Percentiles rank a stretch among this genome's conserved stretches.
phyloP scores from a whole-genome alignment of 2,329 filamentous ascomycete species.

The Trichoderma breve region DNA sequence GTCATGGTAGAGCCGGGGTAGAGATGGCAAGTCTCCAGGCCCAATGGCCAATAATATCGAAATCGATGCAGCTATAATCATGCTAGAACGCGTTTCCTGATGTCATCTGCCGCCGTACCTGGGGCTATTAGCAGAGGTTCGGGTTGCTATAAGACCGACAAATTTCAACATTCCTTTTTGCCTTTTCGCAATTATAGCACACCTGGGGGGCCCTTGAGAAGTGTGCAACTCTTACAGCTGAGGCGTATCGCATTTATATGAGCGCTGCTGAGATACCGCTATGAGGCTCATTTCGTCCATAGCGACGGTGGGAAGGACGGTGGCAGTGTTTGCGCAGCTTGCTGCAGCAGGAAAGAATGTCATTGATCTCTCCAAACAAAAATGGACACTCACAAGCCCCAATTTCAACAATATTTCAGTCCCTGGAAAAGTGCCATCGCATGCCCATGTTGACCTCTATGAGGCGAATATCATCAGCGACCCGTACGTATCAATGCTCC shows the following conservation, averaged over 20 bases:
- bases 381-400: constrained; percentile 4
- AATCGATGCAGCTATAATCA: background rate
- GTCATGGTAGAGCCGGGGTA: background rate
- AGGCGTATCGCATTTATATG: background rate
- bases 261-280: background rate
- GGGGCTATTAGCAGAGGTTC: background rate
- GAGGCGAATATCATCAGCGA: background rate
- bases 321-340: background rate
- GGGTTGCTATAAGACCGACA: background rate
- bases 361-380: background rate
- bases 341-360: background rate
- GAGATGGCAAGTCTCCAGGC: background rate
- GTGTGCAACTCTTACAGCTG: background rate
- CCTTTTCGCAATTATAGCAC: background rate
- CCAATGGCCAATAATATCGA: background rate
- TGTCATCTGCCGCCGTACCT: background rate
- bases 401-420: background rate
- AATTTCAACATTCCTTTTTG: background rate
- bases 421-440: constrained; percentile 6
- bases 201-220: too few species aligned
- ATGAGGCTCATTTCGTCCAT: background rate
- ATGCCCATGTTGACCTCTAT: constrained; percentile 4
- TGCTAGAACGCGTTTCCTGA: background rate
- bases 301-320: background rate
- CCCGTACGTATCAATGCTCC: background rate